phyloP scores from a whole-genome alignment of 768 basidiomycete species.

The Tephrocybe rancida region DNA sequence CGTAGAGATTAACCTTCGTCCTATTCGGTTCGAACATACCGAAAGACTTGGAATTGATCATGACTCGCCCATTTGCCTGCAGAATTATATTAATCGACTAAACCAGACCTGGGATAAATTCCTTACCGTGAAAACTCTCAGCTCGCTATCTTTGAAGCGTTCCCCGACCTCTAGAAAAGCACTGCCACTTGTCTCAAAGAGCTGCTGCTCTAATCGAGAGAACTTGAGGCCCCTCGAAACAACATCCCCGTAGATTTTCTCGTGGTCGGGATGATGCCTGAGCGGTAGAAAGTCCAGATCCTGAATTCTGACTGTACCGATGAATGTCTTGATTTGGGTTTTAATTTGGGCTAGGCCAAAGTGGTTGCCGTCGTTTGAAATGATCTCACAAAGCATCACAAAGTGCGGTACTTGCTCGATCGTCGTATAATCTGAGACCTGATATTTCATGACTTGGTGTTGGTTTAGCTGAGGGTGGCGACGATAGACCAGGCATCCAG shows the following conservation, averaged over 20 bases:
- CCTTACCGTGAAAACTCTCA: not conserved
- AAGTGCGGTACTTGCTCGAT: not conserved
- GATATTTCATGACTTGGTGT: slow-evolving; percentile 1
- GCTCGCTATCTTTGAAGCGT: not conserved
- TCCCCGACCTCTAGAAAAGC: slow-evolving; percentile 3
- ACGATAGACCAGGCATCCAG: slow-evolving; percentile 10
- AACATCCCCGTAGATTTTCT: not conserved
- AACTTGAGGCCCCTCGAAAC: not conserved
- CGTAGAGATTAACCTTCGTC: slow-evolving; percentile 12
- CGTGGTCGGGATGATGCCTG: not conserved
- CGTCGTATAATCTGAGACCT: not conserved
- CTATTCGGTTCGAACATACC: slow-evolving; percentile 21
- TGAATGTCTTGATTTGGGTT: not conserved
- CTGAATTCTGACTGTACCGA: not conserved
- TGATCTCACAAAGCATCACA: not conserved
- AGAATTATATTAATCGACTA: not conserved
- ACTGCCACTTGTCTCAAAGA: slow-evolving; percentile 14
- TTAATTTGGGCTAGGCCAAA: not conserved
- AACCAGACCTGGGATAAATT: not conserved
- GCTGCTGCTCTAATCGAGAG: not conserved
- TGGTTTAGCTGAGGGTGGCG: not conserved
- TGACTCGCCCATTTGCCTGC: slow-evolving; percentile 26
- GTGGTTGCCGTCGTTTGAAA: slow-evolving; percentile 1
- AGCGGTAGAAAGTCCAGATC: not conserved
- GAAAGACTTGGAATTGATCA: slow-evolving; percentile 27